These are phyloP conservation scores for Croton laevigatus DNA, from an alignment of 441 rosid genomes.

Conservation along the genomic window DNA sequence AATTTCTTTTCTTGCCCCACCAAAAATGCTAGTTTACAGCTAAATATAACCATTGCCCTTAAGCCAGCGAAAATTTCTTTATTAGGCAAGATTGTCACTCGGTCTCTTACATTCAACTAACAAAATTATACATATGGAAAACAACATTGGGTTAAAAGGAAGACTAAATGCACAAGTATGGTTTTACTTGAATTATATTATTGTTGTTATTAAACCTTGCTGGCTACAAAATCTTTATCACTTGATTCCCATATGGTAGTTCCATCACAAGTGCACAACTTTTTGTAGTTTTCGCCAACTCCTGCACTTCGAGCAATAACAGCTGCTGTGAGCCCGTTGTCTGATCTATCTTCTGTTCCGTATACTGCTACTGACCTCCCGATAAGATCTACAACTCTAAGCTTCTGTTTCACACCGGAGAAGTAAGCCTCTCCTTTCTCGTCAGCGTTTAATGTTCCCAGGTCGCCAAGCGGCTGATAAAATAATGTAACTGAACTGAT, in stretches of 20 bases:
- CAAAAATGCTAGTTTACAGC: too few species aligned
- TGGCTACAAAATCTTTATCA: slow-evolving; percentile 53
- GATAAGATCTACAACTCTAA: slow-evolving; percentile 71
- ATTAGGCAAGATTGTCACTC: neutral
- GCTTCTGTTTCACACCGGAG: slow-evolving; percentile 54
- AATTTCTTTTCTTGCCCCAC: too few species aligned
- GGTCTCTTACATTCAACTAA: neutral
- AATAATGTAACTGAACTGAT: slow-evolving; percentile 1
- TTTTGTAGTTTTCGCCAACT: slow-evolving; percentile 90
- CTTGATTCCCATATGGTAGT: slow-evolving; percentile 91
- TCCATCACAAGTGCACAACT: slow-evolving; percentile 84
- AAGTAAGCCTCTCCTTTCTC: slow-evolving; percentile 64
- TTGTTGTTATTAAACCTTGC: slow-evolving; percentile 41
- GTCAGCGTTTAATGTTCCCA: slow-evolving; percentile 77
- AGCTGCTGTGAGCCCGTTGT: slow-evolving; percentile 58
- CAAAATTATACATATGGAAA: neutral
- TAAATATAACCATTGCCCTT: too few species aligned
- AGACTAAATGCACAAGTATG: neutral
- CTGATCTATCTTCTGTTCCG: slow-evolving; percentile 65
- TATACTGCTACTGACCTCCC: slow-evolving; percentile 66
- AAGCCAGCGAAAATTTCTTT: neutral
- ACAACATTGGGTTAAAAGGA: neutral
- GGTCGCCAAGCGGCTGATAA: slow-evolving; percentile 78
- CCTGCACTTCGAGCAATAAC: slow-evolving; percentile 95
- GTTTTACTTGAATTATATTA: neutral